Conservation (phyloP, 2,329 filamentous ascomycete species). For the Diaporthe citriasiana region DNA sequence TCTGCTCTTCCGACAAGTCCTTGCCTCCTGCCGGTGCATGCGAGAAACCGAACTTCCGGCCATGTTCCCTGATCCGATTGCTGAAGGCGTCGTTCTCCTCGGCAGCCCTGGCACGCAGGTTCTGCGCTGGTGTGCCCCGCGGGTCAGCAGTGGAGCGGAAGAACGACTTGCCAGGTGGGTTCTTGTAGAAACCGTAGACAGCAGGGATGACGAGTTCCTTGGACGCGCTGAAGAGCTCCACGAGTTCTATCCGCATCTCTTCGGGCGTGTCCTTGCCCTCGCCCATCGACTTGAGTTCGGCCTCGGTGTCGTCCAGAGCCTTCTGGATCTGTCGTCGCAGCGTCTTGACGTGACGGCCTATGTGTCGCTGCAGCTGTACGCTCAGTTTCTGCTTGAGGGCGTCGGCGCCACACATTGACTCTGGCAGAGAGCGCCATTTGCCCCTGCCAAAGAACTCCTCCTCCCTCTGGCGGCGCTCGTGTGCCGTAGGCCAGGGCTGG, state of each 20-base stretch:
- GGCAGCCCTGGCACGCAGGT: constrained; percentile 64
- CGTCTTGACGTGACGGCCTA: constrained; percentile 65
- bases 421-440: constrained; percentile 63
- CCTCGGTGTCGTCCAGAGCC: constrained; percentile 63
- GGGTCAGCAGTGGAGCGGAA: constrained; percentile 64
- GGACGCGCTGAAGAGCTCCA: constrained; percentile 65
- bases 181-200: constrained; percentile 69
- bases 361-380: constrained; percentile 64
- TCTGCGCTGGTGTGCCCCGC: constrained; percentile 65
- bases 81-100: constrained; percentile 67
- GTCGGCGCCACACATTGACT: constrained; percentile 61
- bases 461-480: constrained; percentile 59
- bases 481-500: constrained; percentile 59
- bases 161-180: constrained; percentile 65
- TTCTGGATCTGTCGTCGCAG: constrained; percentile 66
- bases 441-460: constrained; percentile 64
- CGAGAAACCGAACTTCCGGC: constrained; percentile 63
- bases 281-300: constrained; percentile 64
- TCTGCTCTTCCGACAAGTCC: constrained; percentile 50
- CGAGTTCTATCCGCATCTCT: constrained; percentile 68
- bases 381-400: constrained; percentile 64
- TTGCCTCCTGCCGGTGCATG: constrained; percentile 43
- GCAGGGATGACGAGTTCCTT: constrained; percentile 68
- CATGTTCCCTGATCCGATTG: constrained; percentile 62
- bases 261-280: constrained; percentile 65